Evolutionary conservation across 768 basidiomycete genomes (phyloP), one percentile per base, ranked within the genome.

Genomic region (Auriscalpium microsporum): DNA sequence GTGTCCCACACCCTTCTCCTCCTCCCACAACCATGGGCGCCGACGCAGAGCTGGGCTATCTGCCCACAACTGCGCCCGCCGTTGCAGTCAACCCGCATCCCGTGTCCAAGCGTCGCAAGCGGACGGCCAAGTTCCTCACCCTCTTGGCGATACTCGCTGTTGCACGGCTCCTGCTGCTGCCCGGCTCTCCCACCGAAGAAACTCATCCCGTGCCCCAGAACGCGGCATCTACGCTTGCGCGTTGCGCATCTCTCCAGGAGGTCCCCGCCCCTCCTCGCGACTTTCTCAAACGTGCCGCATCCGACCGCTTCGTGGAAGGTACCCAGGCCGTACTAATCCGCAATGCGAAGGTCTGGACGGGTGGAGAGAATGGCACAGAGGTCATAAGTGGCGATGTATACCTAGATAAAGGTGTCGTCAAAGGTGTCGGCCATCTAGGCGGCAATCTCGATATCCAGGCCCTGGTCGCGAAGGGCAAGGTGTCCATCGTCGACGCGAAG

Each of bases 291-390:
- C 78, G 87, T 7, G 67, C 68, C 6, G 65, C 71, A 47, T 89
- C 86, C 9, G 87, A 90, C 66, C 76, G 88, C 4, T 88, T 80
- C 61, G 82, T 74, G 9, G 71, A 71, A 2, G 86, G 83, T 3
- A 87, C 89, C 3, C 73, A 73, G 50, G 74, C 88, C 1, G 74
- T 80, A 6, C 72, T 87, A 49, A 77, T 94, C 53, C 78, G 74
- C 66, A 87, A 91, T 59, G 91, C 84, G 23, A 88, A 75, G 33
- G 78, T 95, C 58, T 94, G 92, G 92, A 94, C 90, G 1, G 90
- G 90, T 8, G 66, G 69, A 21, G 65, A 81, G 28, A 81, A 86
- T 45, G 90, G 90, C 0, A 80, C 81, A 1, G 74, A 86, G 56
- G 75, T 91, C 28, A 52, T 89, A 40, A 67, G 69, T 6, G 86